Evolutionary conservation across 768 basidiomycete genomes (phyloP).

Genomic region (Boletus rufocinnamomeus): DNA sequence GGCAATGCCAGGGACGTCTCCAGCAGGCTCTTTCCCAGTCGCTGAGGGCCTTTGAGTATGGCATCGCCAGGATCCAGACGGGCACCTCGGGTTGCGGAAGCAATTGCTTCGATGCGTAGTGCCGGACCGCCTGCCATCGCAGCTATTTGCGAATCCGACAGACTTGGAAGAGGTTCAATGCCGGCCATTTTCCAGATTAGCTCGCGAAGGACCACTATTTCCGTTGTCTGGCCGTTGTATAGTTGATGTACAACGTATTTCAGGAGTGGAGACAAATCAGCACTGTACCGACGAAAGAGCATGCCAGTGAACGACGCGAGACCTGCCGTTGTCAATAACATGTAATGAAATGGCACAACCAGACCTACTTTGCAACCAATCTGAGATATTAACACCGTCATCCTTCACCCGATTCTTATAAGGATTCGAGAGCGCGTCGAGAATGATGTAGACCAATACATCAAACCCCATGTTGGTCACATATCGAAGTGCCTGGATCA

Average conservation of each 20-base stretch:
- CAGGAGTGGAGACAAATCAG: constrained; percentile 80
- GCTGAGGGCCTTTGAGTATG: constrained; percentile 61
- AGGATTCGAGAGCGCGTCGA: constrained; percentile 86
- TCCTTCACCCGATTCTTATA: constrained; percentile 81
- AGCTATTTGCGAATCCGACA: constrained; percentile 84
- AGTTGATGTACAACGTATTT: constrained; percentile 93
- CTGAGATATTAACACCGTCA: constrained; percentile 86
- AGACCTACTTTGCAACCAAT: constrained; percentile 88
- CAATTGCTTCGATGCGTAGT: constrained; percentile 84
- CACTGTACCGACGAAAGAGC: constrained; percentile 83
- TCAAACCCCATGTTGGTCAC: constrained; percentile 94
- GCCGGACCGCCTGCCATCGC: constrained; percentile 92
- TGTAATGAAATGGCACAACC: constrained; percentile 2
- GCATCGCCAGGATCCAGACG: constrained; percentile 67
- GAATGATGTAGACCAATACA: constrained; percentile 81
- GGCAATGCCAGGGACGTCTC: constrained; percentile 81
- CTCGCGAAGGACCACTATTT: constrained; percentile 90
- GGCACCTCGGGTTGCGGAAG: constrained; percentile 76
- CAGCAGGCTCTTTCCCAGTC: constrained; percentile 64
- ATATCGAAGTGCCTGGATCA: constrained; percentile 87
- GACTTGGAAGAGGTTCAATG: constrained; percentile 85
- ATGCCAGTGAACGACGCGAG: constrained; percentile 92
- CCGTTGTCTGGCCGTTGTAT: constrained; percentile 77
- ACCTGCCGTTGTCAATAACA: constrained; percentile 48
- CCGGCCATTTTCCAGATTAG: constrained; percentile 95